Evolutionary conservation across 495 filamentous ascomycete species (phyloP), one percentile per base, ranked within the genome.

Genomic region (Penicillium arizonense): DNA sequence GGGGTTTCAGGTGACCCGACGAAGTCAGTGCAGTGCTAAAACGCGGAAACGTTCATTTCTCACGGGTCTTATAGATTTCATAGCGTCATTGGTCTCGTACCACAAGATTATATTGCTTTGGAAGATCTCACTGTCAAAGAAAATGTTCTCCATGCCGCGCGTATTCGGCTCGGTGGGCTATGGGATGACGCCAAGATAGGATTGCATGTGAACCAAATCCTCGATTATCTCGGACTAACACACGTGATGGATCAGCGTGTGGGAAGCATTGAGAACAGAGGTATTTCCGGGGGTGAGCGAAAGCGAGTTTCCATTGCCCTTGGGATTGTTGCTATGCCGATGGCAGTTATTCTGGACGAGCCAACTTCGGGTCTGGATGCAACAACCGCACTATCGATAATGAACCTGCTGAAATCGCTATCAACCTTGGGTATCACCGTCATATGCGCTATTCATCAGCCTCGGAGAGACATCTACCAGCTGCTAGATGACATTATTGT

Each of bases 401-500:
- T 75, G 51, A 86, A 84, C 58, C 85, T 83, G 3, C 75, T 89
- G 36, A 77, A 85, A 8, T 75, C 85, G 24, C 75, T 87, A 60
- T 87, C 86, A 13, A 79, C 86, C 57, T 72, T 87, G 35, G 87
- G 87, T 73, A 75, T 85, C 63, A 86, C 80, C 2, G 82, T 80
- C 34, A 87, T 86, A 1, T 87, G 88, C 46, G 84, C 87, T 16
- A 86, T 90, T 4, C 89, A 89, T 59, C 87, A 90, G 63, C 87
- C 87, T 1, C 82, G 80, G 13, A 85, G 89, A 61, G 85, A 80
- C 57, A 91, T 91, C 45, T 91, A 89, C 67, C 73, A 73, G 36
- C 77, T 82, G 36, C 91, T 92, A 56, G 88, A 92, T 69, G 90
- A 90, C 58, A 84, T 90, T 12, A 57, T 89, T 45, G 80, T 90